Evolutionary conservation across 129 eudicot species (phyloP), one percentile per base, ranked within the genome.

Genomic region (Ambrosia trifida): DNA sequence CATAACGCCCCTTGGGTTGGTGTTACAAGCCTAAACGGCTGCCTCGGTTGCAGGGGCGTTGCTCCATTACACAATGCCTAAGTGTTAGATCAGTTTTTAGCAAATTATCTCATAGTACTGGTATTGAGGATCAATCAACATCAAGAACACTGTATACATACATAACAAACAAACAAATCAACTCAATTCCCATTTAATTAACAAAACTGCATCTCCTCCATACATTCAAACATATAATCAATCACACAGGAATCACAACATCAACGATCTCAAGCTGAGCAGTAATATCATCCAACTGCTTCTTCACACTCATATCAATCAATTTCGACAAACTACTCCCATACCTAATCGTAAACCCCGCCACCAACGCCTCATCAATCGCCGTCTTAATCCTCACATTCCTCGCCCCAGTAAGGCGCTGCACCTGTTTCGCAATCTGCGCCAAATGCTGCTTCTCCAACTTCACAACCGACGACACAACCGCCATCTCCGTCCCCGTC

Each of bases 221-320:
- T 24, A 0, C 28, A 24, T 24, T 24, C 28, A 24, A 0, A 24
- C 28, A 24, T 7, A 40, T 10, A 40, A 70, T 36, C 12, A 13
- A 50, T 74, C 72, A 52, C 14, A 65, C 20, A 3, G 33, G 44
- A 38, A 52, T 51, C 4, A 33, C 14, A 49, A 74, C 3, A 52
- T 65, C 78, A 24, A 17, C 44, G 3, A 86, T 9, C 30, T 89
- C 90, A 28, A 86, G 85, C 79, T 79, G 83, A 19, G 83, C 83
- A 32, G 97, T 88, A 59, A 91, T 86, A 43, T 85, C 95, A 51
- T 88, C 93, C 31, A 91, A 81, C 68, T 91, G 97, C 77, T 88
- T 85, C 79, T 86, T 91, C 47, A 91, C 95, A 64, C 95, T 88
- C 95, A 91, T 68, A 73, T 88, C 97, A 64, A 91, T 84, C 90